Base-by-base conservation (phyloP, 2,329 filamentous ascomycete genomes). In the Pseudogymnoascus sp. region DNA sequence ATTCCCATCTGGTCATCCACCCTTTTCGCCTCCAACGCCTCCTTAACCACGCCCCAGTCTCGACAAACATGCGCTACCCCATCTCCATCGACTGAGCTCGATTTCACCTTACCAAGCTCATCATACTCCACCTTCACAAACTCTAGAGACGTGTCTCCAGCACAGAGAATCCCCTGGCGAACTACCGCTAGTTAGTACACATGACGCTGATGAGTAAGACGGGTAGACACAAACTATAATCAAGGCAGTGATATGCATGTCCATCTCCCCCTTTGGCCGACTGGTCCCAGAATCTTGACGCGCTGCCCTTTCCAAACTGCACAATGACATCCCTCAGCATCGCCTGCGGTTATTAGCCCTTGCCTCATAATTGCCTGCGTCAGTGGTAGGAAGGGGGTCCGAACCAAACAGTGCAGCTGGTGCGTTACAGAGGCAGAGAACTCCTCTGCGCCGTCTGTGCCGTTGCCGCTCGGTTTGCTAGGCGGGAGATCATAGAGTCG, bases 211-310 rank as follows among this genome's bases (percentile, higher is more conserved):
- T 38, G 18, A 12, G 18, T 28, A 39, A 22, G 18, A 12, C 11
- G 6, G n/a, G 58, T 14, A 59, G 59, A 43, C 11, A 61, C 65
- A 25, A 65, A 70, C 69, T 65, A 47, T 70, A 70, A 59, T 70
- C 69, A 33, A 71, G 61, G 61, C 69, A 71, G 60, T 70, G 70
- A 43, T 70, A 70, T 28, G 69, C 68, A 62, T 71, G 70, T 3
- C 69, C 68, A 57, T 64, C 67, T 5, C 70, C 69, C 5, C 68
- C 66, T 57, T 66, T 70, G 4, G 47, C 47, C 9, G 47, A 30
- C 25, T 54, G 47, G 25, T 54, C 47, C 47, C 47, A 54, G 4
- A 54, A 54, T 11, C 67, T 61, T 2, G 69, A 70, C 61, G 67
- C 70, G 57, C 65, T 63, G 4, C 65, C 62, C 54, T 64, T 65